These are phyloP conservation scores for Blastomyces gilchristii DNA, from an alignment of 2,329 filamentous ascomycete species.

Conservation along the genomic window DNA sequence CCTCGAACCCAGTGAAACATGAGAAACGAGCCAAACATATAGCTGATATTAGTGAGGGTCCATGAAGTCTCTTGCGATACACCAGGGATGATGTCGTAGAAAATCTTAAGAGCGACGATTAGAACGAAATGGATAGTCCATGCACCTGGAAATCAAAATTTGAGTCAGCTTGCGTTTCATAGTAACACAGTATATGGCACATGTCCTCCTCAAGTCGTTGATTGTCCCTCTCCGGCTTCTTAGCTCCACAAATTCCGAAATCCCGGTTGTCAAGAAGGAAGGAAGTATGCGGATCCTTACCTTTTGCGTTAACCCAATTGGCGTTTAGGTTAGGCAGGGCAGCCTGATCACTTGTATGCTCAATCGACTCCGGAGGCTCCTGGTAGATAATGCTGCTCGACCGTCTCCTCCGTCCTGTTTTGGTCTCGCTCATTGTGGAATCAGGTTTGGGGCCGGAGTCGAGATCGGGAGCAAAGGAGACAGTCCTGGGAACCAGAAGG, in stretches of 20 bases:
- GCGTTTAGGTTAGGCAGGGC: slow-evolving; percentile 92
- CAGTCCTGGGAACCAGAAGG: slow-evolving; percentile 76
- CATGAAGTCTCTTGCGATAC: slow-evolving; percentile 97
- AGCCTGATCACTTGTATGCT: slow-evolving; percentile 95
- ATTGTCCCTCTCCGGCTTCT: slow-evolving; percentile 7
- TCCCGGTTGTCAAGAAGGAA: background rate
- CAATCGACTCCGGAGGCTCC: slow-evolving; percentile 89
- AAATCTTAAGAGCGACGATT: slow-evolving; percentile 83
- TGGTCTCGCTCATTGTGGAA: slow-evolving; percentile 54
- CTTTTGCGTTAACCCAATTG: slow-evolving; percentile 98
- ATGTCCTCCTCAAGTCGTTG: background rate
- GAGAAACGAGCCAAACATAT: slow-evolving; percentile 97
- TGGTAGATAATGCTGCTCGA: slow-evolving; percentile 98
- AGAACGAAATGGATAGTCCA: slow-evolving; percentile 96
- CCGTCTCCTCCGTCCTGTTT: slow-evolving; percentile 70
- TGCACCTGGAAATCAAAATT: slow-evolving; percentile 53
- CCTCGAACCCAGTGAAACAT: slow-evolving; percentile 99
- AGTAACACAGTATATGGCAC: background rate
- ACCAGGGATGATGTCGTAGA: slow-evolving; percentile 92
- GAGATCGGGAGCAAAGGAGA: slow-evolving; percentile 79
- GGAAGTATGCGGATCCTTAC: slow-evolving; percentile 43
- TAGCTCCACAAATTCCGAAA: background rate
- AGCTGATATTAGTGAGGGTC: slow-evolving; percentile 97
- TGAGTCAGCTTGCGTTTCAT: slow-evolving; percentile 14
- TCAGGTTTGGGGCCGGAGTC: slow-evolving; percentile 51